These are phyloP conservation scores for Sporopachydermia quercuum DNA, from an alignment of 805 yeast genomes.

Conservation along the genomic window DNA sequence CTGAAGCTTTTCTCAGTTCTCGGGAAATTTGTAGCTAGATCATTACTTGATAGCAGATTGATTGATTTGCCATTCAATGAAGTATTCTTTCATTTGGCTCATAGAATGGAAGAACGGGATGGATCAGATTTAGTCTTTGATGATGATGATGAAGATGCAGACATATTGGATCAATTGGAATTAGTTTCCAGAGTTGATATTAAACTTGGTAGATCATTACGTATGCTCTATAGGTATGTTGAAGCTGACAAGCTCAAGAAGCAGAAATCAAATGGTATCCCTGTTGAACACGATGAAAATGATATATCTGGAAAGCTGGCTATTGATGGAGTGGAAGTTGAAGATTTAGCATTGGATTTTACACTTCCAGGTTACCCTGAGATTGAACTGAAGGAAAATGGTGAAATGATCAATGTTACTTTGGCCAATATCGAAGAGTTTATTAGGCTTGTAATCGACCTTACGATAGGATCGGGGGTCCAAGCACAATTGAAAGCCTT, in stretches of 20 bases:
- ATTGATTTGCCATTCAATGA: constrained; percentile 70
- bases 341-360: constrained; percentile 46
- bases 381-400: constrained; percentile 42
- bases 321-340: constrained; percentile 27
- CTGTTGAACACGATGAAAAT: constrained; percentile 4
- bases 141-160: constrained; percentile 7
- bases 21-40: constrained; percentile 78
- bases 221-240: constrained; percentile 30
- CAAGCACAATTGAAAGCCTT: constrained; percentile 50
- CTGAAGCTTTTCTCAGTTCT: constrained; percentile 44
- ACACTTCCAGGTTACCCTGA: constrained; percentile 65
- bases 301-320: constrained; percentile 5
- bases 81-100: constrained; percentile 49
- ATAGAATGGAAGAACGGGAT: constrained; percentile 17
- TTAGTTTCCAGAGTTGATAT: constrained; percentile 39
- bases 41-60: constrained; percentile 75
- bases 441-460: constrained; percentile 39
- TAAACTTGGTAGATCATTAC: constrained; percentile 41
- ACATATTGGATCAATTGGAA: constrained; percentile 16
- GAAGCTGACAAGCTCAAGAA: constrained; percentile 14
- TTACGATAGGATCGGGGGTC: constrained; percentile 50
- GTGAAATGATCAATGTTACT: constrained; percentile 34
- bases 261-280: constrained; percentile 7
- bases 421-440: constrained; percentile 42
- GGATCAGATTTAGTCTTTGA: constrained; percentile 7